These are phyloP conservation scores for Debaryomyces tyrocola DNA, from an alignment of 805 yeast species.

Conservation along the genomic window DNA sequence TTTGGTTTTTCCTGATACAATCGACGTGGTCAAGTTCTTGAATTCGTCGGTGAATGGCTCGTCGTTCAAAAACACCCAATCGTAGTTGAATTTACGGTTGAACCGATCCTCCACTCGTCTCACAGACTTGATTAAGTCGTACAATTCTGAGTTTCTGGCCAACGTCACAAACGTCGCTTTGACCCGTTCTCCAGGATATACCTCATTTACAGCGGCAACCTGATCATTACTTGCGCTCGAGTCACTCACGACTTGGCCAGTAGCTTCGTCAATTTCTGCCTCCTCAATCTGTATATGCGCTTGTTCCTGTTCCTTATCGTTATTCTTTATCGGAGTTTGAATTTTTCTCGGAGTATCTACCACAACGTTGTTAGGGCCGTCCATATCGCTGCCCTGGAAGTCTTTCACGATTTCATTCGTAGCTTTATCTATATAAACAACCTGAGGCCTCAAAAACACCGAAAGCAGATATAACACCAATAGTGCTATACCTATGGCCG, in stretches of 20 bases:
- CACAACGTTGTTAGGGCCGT: background rate
- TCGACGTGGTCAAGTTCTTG: constrained; percentile 59
- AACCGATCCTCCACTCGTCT: constrained; percentile 86
- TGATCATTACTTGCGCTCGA: background rate
- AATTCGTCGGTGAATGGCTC: constrained; percentile 82
- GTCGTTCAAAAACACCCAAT: constrained; percentile 95
- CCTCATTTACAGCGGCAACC: background rate
- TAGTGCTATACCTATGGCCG: constrained; percentile 11
- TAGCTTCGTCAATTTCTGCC: background rate
- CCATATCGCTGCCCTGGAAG: constrained; percentile 3
- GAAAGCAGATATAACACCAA: constrained; percentile 11
- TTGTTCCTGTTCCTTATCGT: background rate
- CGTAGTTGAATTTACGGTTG: constrained; percentile 77
- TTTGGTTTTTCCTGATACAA: constrained; percentile 74
- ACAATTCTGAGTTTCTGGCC: constrained; percentile 74
- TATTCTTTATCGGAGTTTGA: background rate
- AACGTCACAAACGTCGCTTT: constrained; percentile 77
- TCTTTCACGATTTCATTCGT: constrained; percentile 13
- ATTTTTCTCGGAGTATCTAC: background rate
- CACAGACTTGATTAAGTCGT: constrained; percentile 61
- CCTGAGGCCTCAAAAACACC: constrained; percentile 8
- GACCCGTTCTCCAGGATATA: background rate
- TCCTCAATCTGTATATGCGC: background rate
- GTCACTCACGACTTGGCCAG: background rate
- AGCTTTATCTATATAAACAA: constrained; percentile 14